phyloP scores from a whole-genome alignment of 2,329 filamentous ascomycete species.

The Tolypocladium guangdongense region DNA sequence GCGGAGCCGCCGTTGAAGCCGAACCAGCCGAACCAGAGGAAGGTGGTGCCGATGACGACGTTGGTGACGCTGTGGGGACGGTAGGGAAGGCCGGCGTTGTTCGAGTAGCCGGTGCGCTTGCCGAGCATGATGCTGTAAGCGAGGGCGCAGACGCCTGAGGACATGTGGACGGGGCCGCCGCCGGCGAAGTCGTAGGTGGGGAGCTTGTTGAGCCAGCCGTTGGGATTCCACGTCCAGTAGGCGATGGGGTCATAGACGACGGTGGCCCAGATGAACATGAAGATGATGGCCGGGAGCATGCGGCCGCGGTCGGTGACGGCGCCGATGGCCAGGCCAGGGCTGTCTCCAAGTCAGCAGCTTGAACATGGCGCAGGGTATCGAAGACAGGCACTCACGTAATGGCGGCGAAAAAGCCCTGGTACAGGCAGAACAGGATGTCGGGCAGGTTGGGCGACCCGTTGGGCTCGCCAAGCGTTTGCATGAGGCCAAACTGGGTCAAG shows the following conservation, averaged over 20 bases:
- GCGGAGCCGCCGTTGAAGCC: conserved; percentile 89
- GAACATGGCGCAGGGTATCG: too few relatives aligned
- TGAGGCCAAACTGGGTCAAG: conserved; percentile 71
- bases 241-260: conserved; percentile 64
- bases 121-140: conserved; percentile 66
- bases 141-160: conserved; percentile 59
- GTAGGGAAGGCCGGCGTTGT: conserved; percentile 51
- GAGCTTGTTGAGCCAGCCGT: conserved; percentile 59
- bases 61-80: conserved; percentile 65
- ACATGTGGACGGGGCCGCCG: conserved; percentile 65
- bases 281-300: conserved; percentile 49
- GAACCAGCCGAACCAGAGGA: conserved; percentile 93
- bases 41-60: conserved; percentile 61
- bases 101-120: conserved; percentile 52
- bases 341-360: conserved; percentile 9
- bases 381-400: conserved; percentile 57
- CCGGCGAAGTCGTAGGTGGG: conserved; percentile 66
- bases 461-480: conserved; percentile 63
- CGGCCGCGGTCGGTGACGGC: conserved; percentile 51
- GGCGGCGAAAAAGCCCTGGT: conserved; percentile 80
- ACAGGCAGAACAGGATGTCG: conserved; percentile 74
- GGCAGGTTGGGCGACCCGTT: conserved; percentile 64
- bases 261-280: conserved; percentile 62
- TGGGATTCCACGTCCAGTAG: conserved; percentile 68
- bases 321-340: conserved; percentile 46